These are phyloP conservation scores for Strigomonas culicis DNA, from an alignment of 208 protist species.

Conservation along the genomic window DNA sequence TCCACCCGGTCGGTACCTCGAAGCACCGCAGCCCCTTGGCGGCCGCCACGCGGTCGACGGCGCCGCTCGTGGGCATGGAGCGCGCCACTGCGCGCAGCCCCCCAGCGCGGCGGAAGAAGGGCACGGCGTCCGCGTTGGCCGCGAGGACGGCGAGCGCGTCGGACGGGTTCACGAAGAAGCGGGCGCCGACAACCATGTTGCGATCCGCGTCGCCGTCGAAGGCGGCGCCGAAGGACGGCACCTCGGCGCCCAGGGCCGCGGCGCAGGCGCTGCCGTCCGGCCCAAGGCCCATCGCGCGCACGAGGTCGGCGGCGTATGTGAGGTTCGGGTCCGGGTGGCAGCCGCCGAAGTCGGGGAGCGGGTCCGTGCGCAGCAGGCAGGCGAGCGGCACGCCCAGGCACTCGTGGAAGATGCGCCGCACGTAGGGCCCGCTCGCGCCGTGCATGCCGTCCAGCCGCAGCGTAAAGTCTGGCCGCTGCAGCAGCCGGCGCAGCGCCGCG, in stretches of 20 bases:
- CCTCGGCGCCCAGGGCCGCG: constrained; percentile 14
- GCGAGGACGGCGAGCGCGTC: constrained; percentile 97
- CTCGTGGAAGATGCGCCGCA: constrained; percentile 88
- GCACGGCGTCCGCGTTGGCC: constrained; percentile 89
- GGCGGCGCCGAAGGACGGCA: constrained; percentile 94
- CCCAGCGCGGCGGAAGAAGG: constrained; percentile 81
- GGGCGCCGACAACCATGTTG: constrained; percentile 97
- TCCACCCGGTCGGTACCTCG: constrained; percentile 98
- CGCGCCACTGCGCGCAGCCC: constrained; percentile 90
- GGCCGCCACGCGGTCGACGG: constrained; percentile 90
- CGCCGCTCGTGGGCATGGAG: constrained; percentile 95
- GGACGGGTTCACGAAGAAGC: constrained; percentile 97
- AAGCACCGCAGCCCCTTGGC: constrained; percentile 68
- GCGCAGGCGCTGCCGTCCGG: constrained; percentile 41
- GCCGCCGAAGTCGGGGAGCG: constrained; percentile 92
- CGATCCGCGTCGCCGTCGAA: constrained; percentile 98
- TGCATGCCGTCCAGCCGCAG: constrained; percentile 93
- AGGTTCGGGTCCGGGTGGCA: constrained; percentile 98
- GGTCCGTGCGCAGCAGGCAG: constrained; percentile 49
- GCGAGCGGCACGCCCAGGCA: constrained; percentile 71
- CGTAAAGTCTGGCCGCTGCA: constrained; percentile 79
- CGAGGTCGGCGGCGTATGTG: constrained; percentile 95
- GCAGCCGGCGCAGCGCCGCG: constrained; percentile 54
- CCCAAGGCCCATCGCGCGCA: constrained; percentile 81
- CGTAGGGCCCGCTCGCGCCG: constrained; percentile 96